These are phyloP conservation scores for Beauveria caledonica DNA, from an alignment of 2,329 filamentous ascomycete genomes.

Conservation along the genomic window DNA sequence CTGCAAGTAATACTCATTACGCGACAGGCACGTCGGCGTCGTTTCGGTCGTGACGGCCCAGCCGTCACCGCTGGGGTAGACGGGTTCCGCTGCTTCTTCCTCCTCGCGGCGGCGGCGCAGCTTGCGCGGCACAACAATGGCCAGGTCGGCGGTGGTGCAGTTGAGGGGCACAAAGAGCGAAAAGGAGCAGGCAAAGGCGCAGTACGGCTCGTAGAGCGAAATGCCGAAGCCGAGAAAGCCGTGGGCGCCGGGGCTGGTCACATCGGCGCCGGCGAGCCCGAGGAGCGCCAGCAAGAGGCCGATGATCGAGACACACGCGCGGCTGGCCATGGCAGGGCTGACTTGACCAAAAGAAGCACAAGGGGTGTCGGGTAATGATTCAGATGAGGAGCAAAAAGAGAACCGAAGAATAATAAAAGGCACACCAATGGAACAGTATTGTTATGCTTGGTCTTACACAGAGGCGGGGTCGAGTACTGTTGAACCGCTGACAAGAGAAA, in stretches of 20 bases:
- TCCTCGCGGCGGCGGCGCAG: background rate
- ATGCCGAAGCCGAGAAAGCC: conserved; percentile 17
- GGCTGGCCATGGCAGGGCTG: background rate
- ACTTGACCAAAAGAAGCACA: background rate
- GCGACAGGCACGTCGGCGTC: conserved; percentile 13
- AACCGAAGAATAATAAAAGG: background rate
- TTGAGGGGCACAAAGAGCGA: conserved; percentile 17
- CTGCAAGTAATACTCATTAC: conserved; percentile 14
- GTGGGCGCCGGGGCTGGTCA: background rate
- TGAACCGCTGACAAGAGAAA: background rate
- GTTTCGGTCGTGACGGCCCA: conserved; percentile 12
- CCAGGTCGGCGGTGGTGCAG: conserved; percentile 15
- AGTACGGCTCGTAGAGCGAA: conserved; percentile 20
- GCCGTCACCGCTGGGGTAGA: conserved; percentile 12
- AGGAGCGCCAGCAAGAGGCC: conserved; percentile 4
- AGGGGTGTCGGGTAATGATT: background rate
- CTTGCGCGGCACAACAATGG: background rate
- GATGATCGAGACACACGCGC: background rate
- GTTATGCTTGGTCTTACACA: background rate
- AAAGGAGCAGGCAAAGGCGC: conserved; percentile 22
- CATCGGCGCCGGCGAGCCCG: background rate
- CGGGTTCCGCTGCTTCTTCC: background rate
- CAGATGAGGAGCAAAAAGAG: background rate
- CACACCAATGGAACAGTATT: background rate
- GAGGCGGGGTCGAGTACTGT: background rate